Percentiles rank a stretch among this genome's conserved stretches.
These are phyloP conservation scores for Septoria linicola DNA, from an alignment of 2,329 filamentous ascomycete species.

Conservation along the genomic window DNA sequence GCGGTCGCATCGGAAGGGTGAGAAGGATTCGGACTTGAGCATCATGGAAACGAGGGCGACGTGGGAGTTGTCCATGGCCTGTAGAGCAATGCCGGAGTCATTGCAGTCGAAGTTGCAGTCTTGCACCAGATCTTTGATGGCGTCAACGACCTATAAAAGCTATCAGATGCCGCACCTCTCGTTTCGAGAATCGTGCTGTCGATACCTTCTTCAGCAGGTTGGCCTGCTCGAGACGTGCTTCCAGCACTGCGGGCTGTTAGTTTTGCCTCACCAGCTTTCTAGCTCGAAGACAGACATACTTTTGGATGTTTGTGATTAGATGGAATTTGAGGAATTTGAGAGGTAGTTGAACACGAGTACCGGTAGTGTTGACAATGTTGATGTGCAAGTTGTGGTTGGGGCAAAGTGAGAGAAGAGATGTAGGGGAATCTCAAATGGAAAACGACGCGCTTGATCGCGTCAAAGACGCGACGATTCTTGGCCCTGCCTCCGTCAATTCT, in stretches of 20 bases:
- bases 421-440: too few relatives aligned
- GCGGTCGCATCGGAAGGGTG: slow-evolving; percentile 94
- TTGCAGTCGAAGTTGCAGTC: slow-evolving; percentile 99
- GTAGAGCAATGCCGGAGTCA: slow-evolving; percentile 95
- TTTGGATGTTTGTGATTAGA: slow-evolving; percentile 10
- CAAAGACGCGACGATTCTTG: too few relatives aligned
- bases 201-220: slow-evolving; percentile 88
- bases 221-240: slow-evolving; percentile 95
- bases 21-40: slow-evolving; percentile 92
- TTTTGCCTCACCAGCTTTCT: slow-evolving; percentile 1
- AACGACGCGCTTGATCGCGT: too few relatives aligned
- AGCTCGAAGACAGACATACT: slow-evolving; percentile 9
- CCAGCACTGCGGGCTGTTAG: slow-evolving; percentile 65
- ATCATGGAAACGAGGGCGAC: slow-evolving; percentile 99
- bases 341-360: background rate
- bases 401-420: too few relatives aligned
- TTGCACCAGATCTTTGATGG: slow-evolving; percentile 98
- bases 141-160: slow-evolving; percentile 78
- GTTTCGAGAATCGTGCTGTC: background rate
- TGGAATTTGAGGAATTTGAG: background rate
- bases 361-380: background rate
- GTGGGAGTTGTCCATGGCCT: slow-evolving; percentile 99
- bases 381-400: background rate
- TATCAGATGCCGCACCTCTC: slow-evolving; percentile 20
- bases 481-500: too few relatives aligned